A percentile compares a stretch with the other conserved stretches of the same genome.
Conservation (phyloP, 176 grass and related monocot genomes). For the Aegilops bicornis region DNA sequence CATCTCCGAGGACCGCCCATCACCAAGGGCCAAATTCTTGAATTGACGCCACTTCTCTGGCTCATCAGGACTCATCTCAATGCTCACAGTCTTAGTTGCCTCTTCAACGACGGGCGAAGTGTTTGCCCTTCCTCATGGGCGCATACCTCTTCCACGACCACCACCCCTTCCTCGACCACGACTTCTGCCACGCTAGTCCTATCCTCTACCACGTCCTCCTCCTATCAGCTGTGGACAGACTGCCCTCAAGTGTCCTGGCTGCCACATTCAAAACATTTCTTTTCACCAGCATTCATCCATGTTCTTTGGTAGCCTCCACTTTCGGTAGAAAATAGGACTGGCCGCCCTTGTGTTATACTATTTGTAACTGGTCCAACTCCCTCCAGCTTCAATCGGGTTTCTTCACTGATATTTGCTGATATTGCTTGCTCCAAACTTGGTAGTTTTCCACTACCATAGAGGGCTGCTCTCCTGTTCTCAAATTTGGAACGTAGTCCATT, state of each 20-base stretch:
- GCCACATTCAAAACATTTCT: neutral
- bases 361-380: no score
- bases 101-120: neutral
- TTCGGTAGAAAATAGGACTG: neutral
- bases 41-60: neutral
- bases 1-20: neutral
- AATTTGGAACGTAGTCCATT: no score
- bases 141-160: neutral
- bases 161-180: neutral
- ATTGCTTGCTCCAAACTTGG: no score
- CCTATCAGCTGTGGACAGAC: neutral
- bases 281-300: neutral
- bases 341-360: no score
- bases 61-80: neutral
- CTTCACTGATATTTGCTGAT: no score
- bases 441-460: no score
- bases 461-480: no score
- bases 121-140: no score
- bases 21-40: neutral
- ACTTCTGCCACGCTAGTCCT: neutral
- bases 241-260: neutral
- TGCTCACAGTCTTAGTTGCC: neutral
- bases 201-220: neutral
- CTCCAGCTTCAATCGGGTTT: no score
- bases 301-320: neutral